Conservation (phyloP, 345 rosid genomes). For the Hypericum perforatum region DNA sequence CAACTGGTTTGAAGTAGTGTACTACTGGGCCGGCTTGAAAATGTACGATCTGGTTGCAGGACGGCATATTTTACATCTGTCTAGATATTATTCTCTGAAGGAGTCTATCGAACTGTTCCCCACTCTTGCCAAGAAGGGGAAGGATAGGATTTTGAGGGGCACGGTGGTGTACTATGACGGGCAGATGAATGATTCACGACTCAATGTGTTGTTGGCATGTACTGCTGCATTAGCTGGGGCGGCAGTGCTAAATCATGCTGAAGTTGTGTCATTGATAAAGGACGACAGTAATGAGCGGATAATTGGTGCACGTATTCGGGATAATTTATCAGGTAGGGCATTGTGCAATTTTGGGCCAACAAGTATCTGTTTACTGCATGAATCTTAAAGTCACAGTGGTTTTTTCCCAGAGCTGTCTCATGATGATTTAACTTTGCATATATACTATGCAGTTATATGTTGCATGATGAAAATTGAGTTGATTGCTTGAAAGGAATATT, state of each 20-base stretch:
- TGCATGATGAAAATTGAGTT: too few species aligned
- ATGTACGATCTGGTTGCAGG: slow-evolving; percentile 96
- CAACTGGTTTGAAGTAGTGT: slow-evolving; percentile 83
- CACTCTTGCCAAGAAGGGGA: slow-evolving; percentile 74
- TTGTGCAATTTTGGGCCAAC: too few species aligned
- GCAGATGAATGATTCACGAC: slow-evolving; percentile 95
- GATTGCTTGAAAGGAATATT: too few species aligned
- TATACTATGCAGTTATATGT: too few species aligned
- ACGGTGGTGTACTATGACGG: slow-evolving; percentile 97
- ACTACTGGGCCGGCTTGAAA: slow-evolving; percentile 94
- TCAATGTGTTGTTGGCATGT: slow-evolving; percentile 81
- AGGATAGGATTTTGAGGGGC: slow-evolving; percentile 60
- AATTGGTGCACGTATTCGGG: slow-evolving; percentile 77
- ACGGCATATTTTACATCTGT: slow-evolving; percentile 62
- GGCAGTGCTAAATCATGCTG: slow-evolving; percentile 91
- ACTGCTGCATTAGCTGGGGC: slow-evolving; percentile 94
- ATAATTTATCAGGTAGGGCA: slow-evolving; percentile 63
- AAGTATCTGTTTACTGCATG: too few species aligned
- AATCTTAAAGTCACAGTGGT: too few species aligned
- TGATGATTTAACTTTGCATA: too few species aligned
- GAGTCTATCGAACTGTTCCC: slow-evolving; percentile 89
- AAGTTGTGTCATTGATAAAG: slow-evolving; percentile 64
- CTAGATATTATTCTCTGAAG: slow-evolving; percentile 77
- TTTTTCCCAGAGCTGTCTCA: too few species aligned
- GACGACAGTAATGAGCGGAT: slow-evolving; percentile 51